These are phyloP conservation scores for Cadophora luteo-olivacea DNA, from an alignment of 2,329 filamentous ascomycete species.

Conservation along the genomic window DNA sequence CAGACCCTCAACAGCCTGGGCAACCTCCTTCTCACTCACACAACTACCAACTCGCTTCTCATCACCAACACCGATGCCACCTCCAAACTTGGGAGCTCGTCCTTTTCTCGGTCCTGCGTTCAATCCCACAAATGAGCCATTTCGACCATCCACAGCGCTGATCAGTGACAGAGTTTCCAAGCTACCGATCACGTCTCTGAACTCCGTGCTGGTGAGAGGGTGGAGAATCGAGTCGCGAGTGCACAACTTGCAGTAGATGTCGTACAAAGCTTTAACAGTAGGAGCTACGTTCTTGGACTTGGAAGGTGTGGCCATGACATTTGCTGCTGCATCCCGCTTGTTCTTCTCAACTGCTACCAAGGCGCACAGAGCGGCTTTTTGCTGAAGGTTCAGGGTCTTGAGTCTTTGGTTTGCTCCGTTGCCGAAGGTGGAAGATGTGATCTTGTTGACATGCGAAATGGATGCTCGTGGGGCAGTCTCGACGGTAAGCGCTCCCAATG, in stretches of 20 bases:
- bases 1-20: slow-evolving; percentile 69
- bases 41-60: slow-evolving; percentile 81
- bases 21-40: slow-evolving; percentile 81
- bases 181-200: slow-evolving; percentile 89
- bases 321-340: slow-evolving; percentile 59
- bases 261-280: slow-evolving; percentile 83
- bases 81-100: slow-evolving; percentile 62
- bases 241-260: slow-evolving; percentile 83
- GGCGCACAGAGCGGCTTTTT: slow-evolving; percentile 92
- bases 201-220: slow-evolving; percentile 88
- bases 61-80: slow-evolving; percentile 61
- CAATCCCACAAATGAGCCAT: slow-evolving; percentile 66
- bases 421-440: slow-evolving; percentile 88
- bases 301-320: slow-evolving; percentile 60
- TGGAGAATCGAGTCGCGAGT: slow-evolving; percentile 88
- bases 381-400: slow-evolving; percentile 88
- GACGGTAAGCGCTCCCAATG: slow-evolving; percentile 65
- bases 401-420: slow-evolving; percentile 87
- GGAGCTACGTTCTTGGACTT: slow-evolving; percentile 70
- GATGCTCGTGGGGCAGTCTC: slow-evolving; percentile 87
- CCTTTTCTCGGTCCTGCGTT: slow-evolving; percentile 71
- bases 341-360: slow-evolving; percentile 86
- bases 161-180: slow-evolving; percentile 88
- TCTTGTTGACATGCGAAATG: slow-evolving; percentile 89
- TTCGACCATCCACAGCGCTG: slow-evolving; percentile 72